Evolutionary conservation across 2,329 filamentous ascomycete species (phyloP), one percentile per base, ranked within the genome.

Genomic region (Colletotrichum horii): DNA sequence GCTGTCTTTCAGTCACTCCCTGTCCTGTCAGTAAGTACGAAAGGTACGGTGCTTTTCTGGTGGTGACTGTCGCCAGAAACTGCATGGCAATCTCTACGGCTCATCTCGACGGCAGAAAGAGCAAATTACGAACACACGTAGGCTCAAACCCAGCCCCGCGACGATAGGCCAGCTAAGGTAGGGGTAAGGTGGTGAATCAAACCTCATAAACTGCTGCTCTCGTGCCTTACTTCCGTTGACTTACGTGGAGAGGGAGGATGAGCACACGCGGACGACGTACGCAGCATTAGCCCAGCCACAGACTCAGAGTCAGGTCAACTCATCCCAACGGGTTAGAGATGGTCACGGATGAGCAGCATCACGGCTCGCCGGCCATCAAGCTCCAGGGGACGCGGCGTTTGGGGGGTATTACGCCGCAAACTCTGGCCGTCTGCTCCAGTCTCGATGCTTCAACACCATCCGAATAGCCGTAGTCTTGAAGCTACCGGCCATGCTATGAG

Each of bases 391-490:
- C 34, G 43, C 43, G 34, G 60, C 56, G 71, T 71, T 70, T 66
- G 60, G 30, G 24, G 30, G 66, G 32, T n/a, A 75, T 72, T 72
- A 26, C 73, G 56, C 38, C 24, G 69, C 38, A 67, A 67, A 62
- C 32, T 58, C 34, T 67, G 55, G 73, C 43, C 62, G 55, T 30
- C 30, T 52, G 24, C 36, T 64, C 55, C 38, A 72, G 52, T 36
- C 43, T 62, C 14, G 55, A 64, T 65, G 62, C 69, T 52, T 56
- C 62, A 24, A 22, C 67, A 48, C 7, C 55, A 52, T 70, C 67
- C 67, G 56, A 48, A 24, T 62, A 62, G n/a, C 56, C 67, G 67
- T 67, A 56, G 43, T 43, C 28, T 32, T 64, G 22, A 22, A 43
- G 32, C 61, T 64, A 64, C 61, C 36, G 28, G 34, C 24, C 6